Evolutionary conservation across 345 rosid genomes (phyloP).

Genomic region (Populus simonii): DNA sequence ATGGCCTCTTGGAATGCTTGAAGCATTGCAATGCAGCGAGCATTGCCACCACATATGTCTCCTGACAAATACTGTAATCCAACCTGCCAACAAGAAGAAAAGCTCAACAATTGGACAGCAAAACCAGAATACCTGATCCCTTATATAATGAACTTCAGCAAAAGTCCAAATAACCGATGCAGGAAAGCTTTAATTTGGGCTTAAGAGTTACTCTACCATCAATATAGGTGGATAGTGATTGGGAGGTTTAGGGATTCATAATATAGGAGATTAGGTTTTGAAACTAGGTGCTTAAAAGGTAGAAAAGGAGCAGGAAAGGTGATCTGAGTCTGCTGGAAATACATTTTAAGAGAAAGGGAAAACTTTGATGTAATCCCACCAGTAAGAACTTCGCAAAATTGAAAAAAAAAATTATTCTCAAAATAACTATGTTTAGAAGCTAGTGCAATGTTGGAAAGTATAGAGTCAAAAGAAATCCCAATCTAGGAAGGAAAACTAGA

Average conservation of each 20-base stretch:
- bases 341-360: neutral
- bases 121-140: neutral
- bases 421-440: neutral
- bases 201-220: neutral
- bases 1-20: constrained; percentile 85
- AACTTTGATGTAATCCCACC: neutral
- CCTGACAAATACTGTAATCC: constrained; percentile 87
- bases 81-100: constrained; percentile 48
- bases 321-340: neutral
- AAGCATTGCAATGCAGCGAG: constrained; percentile 98
- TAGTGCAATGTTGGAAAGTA: neutral
- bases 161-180: neutral
- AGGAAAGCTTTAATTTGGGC: too few relatives aligned
- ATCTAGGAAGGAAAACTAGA: neutral
- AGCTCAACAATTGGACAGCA: neutral
- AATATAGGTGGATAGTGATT: neutral
- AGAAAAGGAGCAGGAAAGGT: neutral
- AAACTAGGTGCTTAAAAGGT: neutral
- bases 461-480: neutral
- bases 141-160: neutral
- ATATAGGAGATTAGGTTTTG: neutral
- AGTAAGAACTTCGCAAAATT: neutral
- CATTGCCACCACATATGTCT: constrained; percentile 86
- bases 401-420: neutral
- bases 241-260: neutral